Conservation (phyloP, 345 rosid genomes). For the Citrus sp. region DNA sequence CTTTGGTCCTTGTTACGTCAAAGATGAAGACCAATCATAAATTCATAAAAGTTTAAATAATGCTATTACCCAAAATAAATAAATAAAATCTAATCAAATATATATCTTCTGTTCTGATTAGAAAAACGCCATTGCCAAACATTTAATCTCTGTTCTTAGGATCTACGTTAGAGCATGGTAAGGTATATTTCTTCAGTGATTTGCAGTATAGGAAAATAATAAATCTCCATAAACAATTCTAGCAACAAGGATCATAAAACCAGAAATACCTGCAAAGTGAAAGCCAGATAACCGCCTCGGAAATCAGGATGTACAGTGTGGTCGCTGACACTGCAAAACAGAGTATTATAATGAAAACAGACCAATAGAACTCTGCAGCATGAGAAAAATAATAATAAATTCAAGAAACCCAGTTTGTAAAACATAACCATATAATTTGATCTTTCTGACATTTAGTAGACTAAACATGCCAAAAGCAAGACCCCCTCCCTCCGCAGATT, state of each 20-base stretch:
- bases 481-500: neutral
- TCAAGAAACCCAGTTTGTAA: neutral
- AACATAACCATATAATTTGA: neutral
- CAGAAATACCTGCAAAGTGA: slow-evolving; percentile 64
- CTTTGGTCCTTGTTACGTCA: neutral
- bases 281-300: slow-evolving; percentile 84
- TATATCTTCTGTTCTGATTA: neutral
- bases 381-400: slow-evolving; percentile 5
- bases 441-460: neutral
- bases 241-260: slow-evolving; percentile 8
- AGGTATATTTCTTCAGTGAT: neutral
- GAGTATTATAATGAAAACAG: slow-evolving; percentile 19
- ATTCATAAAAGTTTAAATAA: neutral
- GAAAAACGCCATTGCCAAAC: neutral
- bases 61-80: neutral
- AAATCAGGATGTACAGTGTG: slow-evolving; percentile 49
- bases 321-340: slow-evolving; percentile 59
- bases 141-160: neutral
- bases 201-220: neutral
- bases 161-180: neutral
- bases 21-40: neutral
- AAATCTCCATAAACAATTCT: neutral
- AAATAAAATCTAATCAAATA: neutral
- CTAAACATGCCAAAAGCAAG: neutral
- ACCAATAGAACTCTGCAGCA: slow-evolving; percentile 9